Percentiles rank a stretch among this genome's conserved stretches.
Evolutionary conservation across 495 filamentous ascomycete species (phyloP).

Genomic region (Bathelium albidoporum): DNA sequence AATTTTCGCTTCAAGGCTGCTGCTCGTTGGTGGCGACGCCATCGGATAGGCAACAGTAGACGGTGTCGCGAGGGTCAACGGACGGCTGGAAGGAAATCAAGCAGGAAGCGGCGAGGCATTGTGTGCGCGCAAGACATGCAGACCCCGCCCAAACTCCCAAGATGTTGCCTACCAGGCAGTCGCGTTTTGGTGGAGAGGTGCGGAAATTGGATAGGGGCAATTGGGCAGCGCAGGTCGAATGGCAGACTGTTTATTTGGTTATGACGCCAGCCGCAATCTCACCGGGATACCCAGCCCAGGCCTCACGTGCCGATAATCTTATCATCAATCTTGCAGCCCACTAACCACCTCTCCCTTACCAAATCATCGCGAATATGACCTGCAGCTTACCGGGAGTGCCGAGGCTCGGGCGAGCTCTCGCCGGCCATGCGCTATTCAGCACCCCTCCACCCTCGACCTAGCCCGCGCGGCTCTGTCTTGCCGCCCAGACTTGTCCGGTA

Average conservation of each 20-base stretch:
- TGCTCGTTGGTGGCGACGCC: neutral
- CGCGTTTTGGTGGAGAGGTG: neutral
- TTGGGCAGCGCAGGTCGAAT: neutral
- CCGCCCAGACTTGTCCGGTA: neutral
- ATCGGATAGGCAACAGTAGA: neutral
- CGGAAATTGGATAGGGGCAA: neutral
- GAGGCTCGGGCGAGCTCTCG: neutral
- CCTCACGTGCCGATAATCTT: neutral
- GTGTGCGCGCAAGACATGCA: neutral
- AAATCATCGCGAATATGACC: no score
- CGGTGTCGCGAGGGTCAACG: neutral
- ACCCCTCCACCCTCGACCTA: no score
- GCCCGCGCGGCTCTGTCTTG: neutral
- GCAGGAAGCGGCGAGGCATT: neutral
- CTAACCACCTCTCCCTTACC: no score
- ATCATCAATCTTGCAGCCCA: no score
- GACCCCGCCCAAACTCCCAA: neutral
- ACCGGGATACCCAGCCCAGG: neutral
- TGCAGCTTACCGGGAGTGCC: no score
- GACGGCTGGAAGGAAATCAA: neutral
- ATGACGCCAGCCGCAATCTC: neutral
- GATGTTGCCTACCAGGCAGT: neutral
- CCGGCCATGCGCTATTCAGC: no score
- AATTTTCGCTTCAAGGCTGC: slow-evolving; percentile 48
- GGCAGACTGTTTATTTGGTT: neutral